Evolutionary conservation across 495 filamentous ascomycete species (phyloP), one percentile per base, ranked within the genome.

Genomic region (Stereocaulon alpinum): DNA sequence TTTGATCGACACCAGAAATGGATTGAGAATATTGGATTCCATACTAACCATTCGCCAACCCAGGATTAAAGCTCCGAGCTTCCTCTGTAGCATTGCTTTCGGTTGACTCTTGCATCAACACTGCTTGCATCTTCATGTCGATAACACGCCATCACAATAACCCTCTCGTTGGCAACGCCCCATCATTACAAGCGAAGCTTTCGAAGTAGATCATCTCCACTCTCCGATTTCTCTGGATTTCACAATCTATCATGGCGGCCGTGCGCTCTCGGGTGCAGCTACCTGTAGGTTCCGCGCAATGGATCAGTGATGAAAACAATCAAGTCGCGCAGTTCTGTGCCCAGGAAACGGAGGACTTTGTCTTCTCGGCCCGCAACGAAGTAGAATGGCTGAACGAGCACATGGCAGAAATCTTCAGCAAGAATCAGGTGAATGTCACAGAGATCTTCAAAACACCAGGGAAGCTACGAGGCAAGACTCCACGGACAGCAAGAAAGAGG

Each of bases 391-490:
- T 96, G 65, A 96, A 96, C 66, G 91, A 96, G 72, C 91, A 96
- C 71, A 95, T 96, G 91, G 82, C 83, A 32, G 89, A 95, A 63
- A 88, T 96, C 59, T 95, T 97, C 69, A 87, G 82, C 63, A 83
- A 85, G 63, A 87, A 88, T 69, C 84, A 92, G 71, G 77, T 89
- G 51, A 91, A 91, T 69, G 84, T 97, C 56, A 79, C 88, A 32
- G 94, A 97, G 62, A 81, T 91, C 2, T 95, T 97, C 74, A 98
- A 98, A 67, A 97, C 93, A 5, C 93, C 93, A 2, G 92, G 91
- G 24, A 96, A 94, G 64, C 73, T 96, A 73, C 82, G 90, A 62
- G 93, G 91, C 58, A 96, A 94, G 74, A 96, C 93, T 7, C 92
- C 93, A 41, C 81, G 89, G 49, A 95, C 91, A 2, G 76, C 76